Evolutionary conservation across 108 stramenopile genomes (phyloP).

Genomic region (Nitzschia inconspicua): DNA sequence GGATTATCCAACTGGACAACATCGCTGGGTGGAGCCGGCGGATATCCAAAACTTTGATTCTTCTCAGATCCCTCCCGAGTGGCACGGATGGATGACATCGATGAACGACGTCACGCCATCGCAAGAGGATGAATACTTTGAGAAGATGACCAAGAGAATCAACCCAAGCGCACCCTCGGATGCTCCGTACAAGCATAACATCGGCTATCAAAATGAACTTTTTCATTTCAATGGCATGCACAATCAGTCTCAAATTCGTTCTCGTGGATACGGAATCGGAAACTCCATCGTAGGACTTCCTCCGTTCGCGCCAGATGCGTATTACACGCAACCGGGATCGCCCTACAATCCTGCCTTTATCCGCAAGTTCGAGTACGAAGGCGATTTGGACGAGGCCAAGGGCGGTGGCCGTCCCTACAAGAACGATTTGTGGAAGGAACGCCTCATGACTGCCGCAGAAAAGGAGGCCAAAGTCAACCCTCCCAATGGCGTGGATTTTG

Average conservation of each 20-base stretch:
- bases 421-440: constrained; percentile 83
- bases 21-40: constrained; percentile 95
- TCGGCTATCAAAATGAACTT: constrained; percentile 74
- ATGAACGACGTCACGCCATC: constrained; percentile 83
- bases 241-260: constrained; percentile 81
- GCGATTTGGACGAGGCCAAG: constrained; percentile 75
- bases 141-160: constrained; percentile 32
- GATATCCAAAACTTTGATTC: constrained; percentile 90
- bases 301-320: constrained; percentile 69
- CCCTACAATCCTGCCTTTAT: constrained; percentile 82
- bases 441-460: constrained; percentile 75
- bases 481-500: constrained; percentile 8
- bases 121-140: constrained; percentile 42
- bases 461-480: constrained; percentile 43
- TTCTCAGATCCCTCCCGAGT: constrained; percentile 85
- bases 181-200: constrained; percentile 62
- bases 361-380: constrained; percentile 59
- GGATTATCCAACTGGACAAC: constrained; percentile 92
- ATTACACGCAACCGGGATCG: constrained; percentile 93
- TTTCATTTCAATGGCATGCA: constrained; percentile 80
- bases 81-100: constrained; percentile 95
- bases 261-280: constrained; percentile 85
- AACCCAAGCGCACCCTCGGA: constrained; percentile 62
- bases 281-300: constrained; percentile 82
- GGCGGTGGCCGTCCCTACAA: constrained; percentile 84